Percentiles rank a stretch among this genome's conserved stretches.
These are phyloP conservation scores for Nicotiana rustica DNA, from an alignment of 305 asterid genomes.

Conservation along the genomic window DNA sequence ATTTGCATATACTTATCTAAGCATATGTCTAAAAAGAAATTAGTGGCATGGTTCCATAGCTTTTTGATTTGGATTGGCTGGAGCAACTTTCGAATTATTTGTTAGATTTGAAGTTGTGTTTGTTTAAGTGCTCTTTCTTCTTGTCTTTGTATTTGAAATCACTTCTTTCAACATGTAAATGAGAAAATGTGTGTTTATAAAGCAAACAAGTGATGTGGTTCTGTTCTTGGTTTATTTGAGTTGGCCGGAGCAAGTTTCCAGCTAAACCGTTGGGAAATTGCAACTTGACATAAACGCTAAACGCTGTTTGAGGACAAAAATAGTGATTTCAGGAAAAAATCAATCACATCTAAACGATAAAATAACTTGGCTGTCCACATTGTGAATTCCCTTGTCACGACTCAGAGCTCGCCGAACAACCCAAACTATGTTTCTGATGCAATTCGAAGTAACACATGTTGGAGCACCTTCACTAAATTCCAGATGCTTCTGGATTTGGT, in stretches of 20 bases:
- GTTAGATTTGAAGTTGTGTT: not conserved
- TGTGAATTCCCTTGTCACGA: not conserved
- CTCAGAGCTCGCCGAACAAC: not conserved
- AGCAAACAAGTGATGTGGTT: not conserved
- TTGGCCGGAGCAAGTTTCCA: not conserved
- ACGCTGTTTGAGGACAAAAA: not conserved
- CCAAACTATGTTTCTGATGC: not conserved
- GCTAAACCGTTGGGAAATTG: not conserved
- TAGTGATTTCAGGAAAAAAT: not conserved
- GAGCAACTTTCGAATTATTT: not conserved
- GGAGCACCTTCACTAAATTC: not conserved
- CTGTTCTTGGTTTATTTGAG: not conserved
- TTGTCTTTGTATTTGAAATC: not conserved
- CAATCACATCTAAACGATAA: not conserved
- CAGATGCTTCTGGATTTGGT: not conserved
- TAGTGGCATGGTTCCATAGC: not conserved
- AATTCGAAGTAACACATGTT: not conserved
- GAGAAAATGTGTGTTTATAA: not conserved
- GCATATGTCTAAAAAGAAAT: not conserved
- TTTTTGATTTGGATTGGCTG: not conserved
- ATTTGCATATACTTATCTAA: too few species aligned
- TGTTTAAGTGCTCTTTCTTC: slow-evolving; percentile 2
- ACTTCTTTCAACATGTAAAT: not conserved
- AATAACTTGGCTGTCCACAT: slow-evolving; percentile 5
- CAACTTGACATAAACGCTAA: not conserved